These are phyloP conservation scores for Chimonanthus praecox DNA, from an alignment of 164 flowering plant species.

Conservation along the genomic window DNA sequence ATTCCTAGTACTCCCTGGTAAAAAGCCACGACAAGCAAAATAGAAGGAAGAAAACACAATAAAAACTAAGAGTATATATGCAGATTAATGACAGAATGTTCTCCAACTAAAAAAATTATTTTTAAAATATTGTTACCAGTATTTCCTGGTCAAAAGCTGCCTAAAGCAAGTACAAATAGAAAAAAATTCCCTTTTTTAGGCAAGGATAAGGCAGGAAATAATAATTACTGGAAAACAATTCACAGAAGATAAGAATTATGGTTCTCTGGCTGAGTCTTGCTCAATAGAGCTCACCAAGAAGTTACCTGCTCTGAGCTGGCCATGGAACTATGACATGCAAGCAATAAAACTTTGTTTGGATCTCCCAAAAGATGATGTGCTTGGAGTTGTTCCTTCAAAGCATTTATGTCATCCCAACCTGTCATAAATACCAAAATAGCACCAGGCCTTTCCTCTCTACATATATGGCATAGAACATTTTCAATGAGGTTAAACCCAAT, in stretches of 20 bases:
- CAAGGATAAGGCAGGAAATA: background rate
- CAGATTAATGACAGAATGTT: no score
- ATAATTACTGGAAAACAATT: background rate
- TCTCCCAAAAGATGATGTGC: conserved; percentile 74
- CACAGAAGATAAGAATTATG: background rate
- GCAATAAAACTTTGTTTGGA: conserved; percentile 65
- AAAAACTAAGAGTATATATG: no score
- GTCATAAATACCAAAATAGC: conserved; percentile 96
- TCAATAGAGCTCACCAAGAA: conserved; percentile 2
- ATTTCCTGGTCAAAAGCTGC: background rate
- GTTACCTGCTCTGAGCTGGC: conserved; percentile 94
- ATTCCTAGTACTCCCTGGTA: background rate
- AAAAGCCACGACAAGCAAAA: background rate
- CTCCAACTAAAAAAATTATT: background rate
- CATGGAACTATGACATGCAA: conserved; percentile 98
- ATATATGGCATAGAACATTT: conserved; percentile 62
- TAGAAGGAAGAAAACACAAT: no score
- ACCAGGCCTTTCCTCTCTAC: conserved; percentile 75
- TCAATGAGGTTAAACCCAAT: conserved; percentile 92
- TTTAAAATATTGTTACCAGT: background rate
- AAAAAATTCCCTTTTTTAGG: background rate
- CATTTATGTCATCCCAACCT: conserved; percentile 98
- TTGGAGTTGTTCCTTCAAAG: conserved; percentile 82
- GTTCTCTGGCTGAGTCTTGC: background rate
- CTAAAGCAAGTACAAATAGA: background rate